Percentiles rank a stretch among this genome's conserved stretches.
Evolutionary conservation across 345 rosid species (phyloP).

Genomic region (Erodium maritimum): DNA sequence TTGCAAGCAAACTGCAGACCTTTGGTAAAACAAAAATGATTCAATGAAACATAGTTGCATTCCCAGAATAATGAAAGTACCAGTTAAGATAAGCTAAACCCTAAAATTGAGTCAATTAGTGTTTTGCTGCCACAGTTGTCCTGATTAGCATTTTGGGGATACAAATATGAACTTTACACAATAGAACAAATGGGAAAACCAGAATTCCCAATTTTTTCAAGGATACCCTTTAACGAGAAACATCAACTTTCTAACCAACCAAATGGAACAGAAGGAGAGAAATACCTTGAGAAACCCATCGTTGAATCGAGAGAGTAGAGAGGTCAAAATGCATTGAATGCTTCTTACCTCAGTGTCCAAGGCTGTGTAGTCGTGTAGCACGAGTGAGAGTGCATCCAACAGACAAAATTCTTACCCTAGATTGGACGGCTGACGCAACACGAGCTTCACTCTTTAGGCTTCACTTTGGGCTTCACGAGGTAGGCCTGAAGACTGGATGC

Average conservation of each 20-base stretch:
- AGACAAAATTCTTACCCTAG: too few relatives aligned
- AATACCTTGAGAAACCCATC: constrained; percentile 44
- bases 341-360: too few relatives aligned
- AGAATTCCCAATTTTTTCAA: background rate
- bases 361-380: too few relatives aligned
- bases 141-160: background rate
- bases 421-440: too few relatives aligned
- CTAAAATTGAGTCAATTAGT: background rate
- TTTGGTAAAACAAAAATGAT: too few relatives aligned
- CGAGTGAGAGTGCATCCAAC: too few relatives aligned
- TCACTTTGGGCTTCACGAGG: too few relatives aligned
- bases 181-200: background rate
- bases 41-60: background rate
- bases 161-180: background rate
- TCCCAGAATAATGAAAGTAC: background rate
- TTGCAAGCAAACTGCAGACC: background rate
- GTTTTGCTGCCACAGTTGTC: too few relatives aligned
- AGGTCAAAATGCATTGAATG: too few relatives aligned
- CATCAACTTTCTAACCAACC: background rate
- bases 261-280: background rate
- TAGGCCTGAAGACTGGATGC: too few relatives aligned
- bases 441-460: too few relatives aligned
- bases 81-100: background rate
- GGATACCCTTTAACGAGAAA: background rate
- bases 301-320: too few relatives aligned